Percentiles rank a stretch among this genome's conserved stretches.
These are phyloP conservation scores for Fusarium globosum DNA, from an alignment of 2,329 filamentous ascomycete species.

Conservation along the genomic window DNA sequence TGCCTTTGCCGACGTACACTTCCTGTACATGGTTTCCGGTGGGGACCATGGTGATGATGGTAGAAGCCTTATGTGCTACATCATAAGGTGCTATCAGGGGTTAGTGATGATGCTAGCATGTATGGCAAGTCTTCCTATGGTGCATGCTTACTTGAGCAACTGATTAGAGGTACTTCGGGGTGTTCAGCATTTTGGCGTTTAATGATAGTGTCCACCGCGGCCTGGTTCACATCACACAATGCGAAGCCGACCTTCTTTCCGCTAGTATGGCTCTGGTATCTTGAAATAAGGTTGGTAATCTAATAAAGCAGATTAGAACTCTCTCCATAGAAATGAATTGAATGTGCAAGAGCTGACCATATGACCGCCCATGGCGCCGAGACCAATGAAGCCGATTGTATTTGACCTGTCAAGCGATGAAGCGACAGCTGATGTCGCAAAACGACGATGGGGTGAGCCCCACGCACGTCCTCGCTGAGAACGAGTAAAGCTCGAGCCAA, in stretches of 20 bases:
- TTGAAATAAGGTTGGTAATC: not conserved
- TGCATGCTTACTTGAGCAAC: not conserved
- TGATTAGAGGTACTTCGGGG: not conserved
- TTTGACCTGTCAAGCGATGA: not conserved
- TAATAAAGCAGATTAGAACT: not conserved
- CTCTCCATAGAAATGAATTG: not conserved
- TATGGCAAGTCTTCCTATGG: not conserved
- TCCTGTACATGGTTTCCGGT: not conserved
- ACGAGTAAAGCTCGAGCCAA: not conserved
- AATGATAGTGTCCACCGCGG: not conserved
- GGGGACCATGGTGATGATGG: not conserved
- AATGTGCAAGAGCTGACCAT: not conserved
- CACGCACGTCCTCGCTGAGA: not conserved
- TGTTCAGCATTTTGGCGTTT: not conserved
- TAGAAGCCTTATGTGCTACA: not conserved
- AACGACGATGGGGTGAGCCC: too few species aligned
- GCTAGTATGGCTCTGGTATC: not conserved
- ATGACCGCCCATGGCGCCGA: not conserved
- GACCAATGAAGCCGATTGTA: not conserved
- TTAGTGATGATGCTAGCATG: not conserved
- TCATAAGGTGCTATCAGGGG: not conserved
- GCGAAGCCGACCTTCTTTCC: not conserved
- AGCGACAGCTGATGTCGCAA: not conserved
- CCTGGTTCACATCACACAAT: not conserved
- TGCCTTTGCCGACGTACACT: not conserved